These are phyloP conservation scores for Phalaenopsis aphrodite DNA, from an alignment of 106 monocot genomes.

Conservation along the genomic window DNA sequence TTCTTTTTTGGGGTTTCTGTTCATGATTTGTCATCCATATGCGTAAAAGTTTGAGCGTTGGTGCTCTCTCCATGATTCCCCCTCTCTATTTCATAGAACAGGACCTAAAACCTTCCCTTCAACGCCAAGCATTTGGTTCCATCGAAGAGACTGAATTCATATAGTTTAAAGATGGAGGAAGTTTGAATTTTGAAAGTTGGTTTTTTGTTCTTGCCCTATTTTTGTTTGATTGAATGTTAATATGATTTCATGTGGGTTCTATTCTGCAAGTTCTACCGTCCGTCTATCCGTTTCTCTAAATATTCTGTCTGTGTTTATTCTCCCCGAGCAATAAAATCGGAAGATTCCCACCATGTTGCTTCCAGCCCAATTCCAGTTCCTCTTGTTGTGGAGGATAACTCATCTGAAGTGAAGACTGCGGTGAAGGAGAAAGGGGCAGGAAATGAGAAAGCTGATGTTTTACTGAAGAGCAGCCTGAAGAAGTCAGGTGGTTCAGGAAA, in stretches of 20 bases:
- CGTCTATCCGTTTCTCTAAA: background rate
- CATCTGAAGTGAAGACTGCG: slow-evolving; percentile 22
- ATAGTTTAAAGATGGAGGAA: background rate
- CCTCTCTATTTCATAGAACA: no score
- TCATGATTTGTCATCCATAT: no score
- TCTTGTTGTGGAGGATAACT: background rate
- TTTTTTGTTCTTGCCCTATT: background rate
- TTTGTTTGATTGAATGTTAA: background rate
- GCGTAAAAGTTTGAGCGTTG: no score
- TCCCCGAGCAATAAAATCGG: background rate
- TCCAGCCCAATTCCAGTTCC: background rate
- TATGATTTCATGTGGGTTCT: slow-evolving; percentile 1
- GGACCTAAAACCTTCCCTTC: no score
- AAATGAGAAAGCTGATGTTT: slow-evolving; percentile 18
- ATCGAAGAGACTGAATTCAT: no score
- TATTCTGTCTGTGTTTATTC: background rate
- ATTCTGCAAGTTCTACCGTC: background rate
- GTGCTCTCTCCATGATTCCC: no score
- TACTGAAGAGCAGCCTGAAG: slow-evolving; percentile 43
- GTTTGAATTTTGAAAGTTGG: background rate
- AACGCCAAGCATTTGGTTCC: no score
- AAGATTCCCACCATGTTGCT: background rate
- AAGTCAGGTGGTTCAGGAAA: slow-evolving; percentile 11
- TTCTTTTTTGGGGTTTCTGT: no score
- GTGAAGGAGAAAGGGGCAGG: background rate